These are phyloP conservation scores for Pseudogymnoascus sp. DNA, from an alignment of 2,329 filamentous ascomycete genomes.

Conservation along the genomic window DNA sequence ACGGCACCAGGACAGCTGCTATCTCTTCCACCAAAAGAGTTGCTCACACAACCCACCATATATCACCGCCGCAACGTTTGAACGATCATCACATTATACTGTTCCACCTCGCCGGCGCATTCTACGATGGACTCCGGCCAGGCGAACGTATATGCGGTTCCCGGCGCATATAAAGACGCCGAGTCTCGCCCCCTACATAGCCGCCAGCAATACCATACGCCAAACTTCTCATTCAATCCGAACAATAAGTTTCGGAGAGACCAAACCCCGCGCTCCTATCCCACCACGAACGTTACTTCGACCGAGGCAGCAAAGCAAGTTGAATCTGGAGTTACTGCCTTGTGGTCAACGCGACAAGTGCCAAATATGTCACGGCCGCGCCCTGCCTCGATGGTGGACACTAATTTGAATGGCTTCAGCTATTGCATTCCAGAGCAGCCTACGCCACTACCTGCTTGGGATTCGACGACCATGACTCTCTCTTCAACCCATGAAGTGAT, in stretches of 20 bases:
- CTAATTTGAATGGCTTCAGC: slow-evolving; percentile 39
- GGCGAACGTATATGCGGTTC: slow-evolving; percentile 43
- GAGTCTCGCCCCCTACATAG: slow-evolving; percentile 36
- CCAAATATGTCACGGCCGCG: slow-evolving; percentile 42
- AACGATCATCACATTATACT: not conserved
- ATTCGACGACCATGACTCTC: slow-evolving; percentile 46
- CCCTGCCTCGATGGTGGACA: slow-evolving; percentile 52
- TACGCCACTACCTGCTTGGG: slow-evolving; percentile 48
- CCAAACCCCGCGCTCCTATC: slow-evolving; percentile 36
- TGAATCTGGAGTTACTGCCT: slow-evolving; percentile 40
- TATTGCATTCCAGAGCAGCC: slow-evolving; percentile 50
- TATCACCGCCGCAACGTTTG: not conserved
- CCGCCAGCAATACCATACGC: slow-evolving; percentile 41
- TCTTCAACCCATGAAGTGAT: slow-evolving; percentile 44
- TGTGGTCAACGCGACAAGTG: slow-evolving; percentile 50
- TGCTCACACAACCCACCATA: not conserved
- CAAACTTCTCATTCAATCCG: slow-evolving; percentile 43
- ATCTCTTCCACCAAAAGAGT: not conserved
- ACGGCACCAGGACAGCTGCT: not conserved
- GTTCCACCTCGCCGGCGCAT: slow-evolving; percentile 15
- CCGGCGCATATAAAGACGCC: slow-evolving; percentile 13
- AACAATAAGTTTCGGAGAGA: slow-evolving; percentile 43
- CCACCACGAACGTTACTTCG: slow-evolving; percentile 43
- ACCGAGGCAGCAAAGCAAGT: slow-evolving; percentile 41
- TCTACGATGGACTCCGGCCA: slow-evolving; percentile 45